Evolutionary conservation across 108 stramenopile genomes (phyloP), one percentile per base, ranked within the genome.

Genomic region (Conticribra weissflogii): DNA sequence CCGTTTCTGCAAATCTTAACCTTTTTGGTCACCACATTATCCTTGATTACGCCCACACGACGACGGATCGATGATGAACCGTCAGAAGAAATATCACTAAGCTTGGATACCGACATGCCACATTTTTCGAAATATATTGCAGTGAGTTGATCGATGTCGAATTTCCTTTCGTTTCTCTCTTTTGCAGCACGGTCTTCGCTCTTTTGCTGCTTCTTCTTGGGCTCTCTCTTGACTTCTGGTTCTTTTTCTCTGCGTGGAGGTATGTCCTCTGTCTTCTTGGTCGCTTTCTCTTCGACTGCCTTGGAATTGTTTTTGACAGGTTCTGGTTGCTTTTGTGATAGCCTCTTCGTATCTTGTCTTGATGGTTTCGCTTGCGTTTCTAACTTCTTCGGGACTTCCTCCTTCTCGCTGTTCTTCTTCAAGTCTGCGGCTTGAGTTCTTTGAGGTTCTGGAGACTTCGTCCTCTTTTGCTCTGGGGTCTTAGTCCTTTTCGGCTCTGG

Each of bases 1-100:
- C 79, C 79, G 53, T 80, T 80, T 17, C 79, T 49, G 41, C 79
- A 80, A 19, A 80, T 80, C 53, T 73, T 80, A 24, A 80, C 79
- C 55, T 80, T 80, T 62, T 80, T 80, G 2, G 66, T 48, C 30
- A 47, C 51, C 3, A 32, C 23, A 41, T n/a, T 59, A 41, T 54
- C 56, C 21, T 54, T 69, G 21, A 27, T 21, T n/a, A n/a, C 55
- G 24, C 15, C 36, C 2, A 27, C 34, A 29, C 76, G 63, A 14
- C 68, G 60, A 21, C 63, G 70, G 36, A 55, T 22, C 1, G 78
- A 79, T 32, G 54, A 62, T 36, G 52, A 59, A 17, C 65, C 66
- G 24, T 72, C 71, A 1, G 71, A 72, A 1, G 78, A 68, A 29
- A 80, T 49, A 49, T 80, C 79, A 64, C 79, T 80, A 17, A 80